Base-by-base conservation (phyloP, 441 rosid genomes). In the Syzygium malaccense region DNA sequence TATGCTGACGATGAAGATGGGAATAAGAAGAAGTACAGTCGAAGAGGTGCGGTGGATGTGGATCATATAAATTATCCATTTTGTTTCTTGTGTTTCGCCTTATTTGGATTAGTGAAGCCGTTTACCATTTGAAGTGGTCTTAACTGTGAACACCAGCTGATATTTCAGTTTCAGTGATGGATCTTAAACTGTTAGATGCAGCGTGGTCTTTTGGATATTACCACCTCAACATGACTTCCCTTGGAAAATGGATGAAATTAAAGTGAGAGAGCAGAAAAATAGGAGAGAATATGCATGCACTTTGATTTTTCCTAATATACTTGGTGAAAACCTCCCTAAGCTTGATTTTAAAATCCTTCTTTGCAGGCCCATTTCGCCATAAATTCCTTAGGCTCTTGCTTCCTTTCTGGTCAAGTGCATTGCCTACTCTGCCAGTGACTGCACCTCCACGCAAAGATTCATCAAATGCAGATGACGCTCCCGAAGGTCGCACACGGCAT, bases 371-470 rank as follows among this genome's bases (percentile, higher is more conserved):
- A 87, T 93, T 98, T 75, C 97, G 94, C 90, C 97, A 96, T 89
- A 97, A 97, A 94, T 96, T 97, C 92, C 95, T 98, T 85, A 93
- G 99, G 89, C 98, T 99, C 85, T 92, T 98, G 94, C 94, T 98
- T 88, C 99, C 99, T 51, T 98, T 98, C 93, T 98, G 99, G 99
- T 98, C 99, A 91, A 97, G 94, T 94, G 94, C 99, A 87, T 93
- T 98, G 88, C 99, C 99, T 78, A 95, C 97, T 55, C 92, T 98
- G 90, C 99, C 99, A 8, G 99, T 98, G 88, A 97, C 97, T 85
- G 99, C 98, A 89, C 99, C 99, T 89, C 91, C 96, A 28, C 98
- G 98, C 58, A 98, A 95, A 89, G 98, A 95, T 87, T 92, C 92
- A 86, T 75, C 93, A 87, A 94, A 94, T 92, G 93, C 90, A 88